phyloP scores from a whole-genome alignment of 805 yeast species.

The Komagataella pseudopastoris region DNA sequence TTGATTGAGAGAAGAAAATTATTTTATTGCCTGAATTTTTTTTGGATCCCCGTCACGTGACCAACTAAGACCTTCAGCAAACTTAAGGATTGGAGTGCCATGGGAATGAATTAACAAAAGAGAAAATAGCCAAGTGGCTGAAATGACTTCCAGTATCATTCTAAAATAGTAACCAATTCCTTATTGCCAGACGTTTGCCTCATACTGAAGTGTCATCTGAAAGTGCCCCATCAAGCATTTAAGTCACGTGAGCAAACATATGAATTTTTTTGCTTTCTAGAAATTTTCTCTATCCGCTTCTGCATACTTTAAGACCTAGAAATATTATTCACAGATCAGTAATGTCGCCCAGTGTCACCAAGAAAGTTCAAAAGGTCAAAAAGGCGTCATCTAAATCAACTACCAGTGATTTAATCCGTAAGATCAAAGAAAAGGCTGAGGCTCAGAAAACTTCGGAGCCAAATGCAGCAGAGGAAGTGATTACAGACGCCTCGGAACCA shows the following conservation, averaged over 20 bases:
- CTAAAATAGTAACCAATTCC: neutral
- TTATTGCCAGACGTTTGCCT: neutral
- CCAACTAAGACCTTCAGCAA: neutral
- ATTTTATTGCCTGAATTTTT: neutral
- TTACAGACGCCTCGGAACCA: slow-evolving; percentile 2
- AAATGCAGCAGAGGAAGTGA: slow-evolving; percentile 1
- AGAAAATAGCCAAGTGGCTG: neutral
- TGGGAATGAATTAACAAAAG: neutral
- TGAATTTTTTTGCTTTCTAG: neutral
- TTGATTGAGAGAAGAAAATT: neutral
- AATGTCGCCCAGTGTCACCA: neutral
- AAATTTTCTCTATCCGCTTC: neutral
- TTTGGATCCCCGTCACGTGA: neutral
- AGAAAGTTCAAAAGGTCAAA: neutral
- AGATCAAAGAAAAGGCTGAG: slow-evolving; percentile 5
- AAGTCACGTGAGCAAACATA: neutral
- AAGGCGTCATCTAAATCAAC: neutral
- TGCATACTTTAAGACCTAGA: neutral
- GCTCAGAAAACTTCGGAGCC: slow-evolving; percentile 7
- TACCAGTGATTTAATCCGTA: neutral
- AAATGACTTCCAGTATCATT: neutral
- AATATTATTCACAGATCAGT: neutral
- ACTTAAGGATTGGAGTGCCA: neutral
- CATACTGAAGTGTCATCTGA: neutral
- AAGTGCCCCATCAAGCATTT: neutral